Evolutionary conservation across 441 rosid species (phyloP).

Genomic region (Viola pubescens): DNA sequence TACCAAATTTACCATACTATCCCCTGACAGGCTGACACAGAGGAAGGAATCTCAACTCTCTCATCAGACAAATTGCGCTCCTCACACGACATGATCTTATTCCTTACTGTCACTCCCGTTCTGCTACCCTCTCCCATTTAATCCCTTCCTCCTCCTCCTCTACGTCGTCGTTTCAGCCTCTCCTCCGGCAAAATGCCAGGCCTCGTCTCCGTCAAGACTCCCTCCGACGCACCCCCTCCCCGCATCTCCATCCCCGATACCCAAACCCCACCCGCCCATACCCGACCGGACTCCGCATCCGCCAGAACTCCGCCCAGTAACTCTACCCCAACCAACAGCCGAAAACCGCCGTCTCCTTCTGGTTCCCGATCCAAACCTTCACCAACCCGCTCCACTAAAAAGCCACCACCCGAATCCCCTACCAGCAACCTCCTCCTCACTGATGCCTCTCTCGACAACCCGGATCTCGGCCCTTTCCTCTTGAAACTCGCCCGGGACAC

Average conservation of each 20-base stretch:
- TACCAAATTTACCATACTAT: too few relatives aligned
- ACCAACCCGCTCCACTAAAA: constrained; percentile 57
- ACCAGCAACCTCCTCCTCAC: constrained; percentile 19
- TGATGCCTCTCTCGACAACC: constrained; percentile 81
- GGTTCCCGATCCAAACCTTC: constrained; percentile 83
- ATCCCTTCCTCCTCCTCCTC: background rate
- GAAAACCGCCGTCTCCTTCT: constrained; percentile 36
- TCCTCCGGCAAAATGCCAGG: constrained; percentile 56
- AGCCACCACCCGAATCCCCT: constrained; percentile 63
- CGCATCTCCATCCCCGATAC: constrained; percentile 51
- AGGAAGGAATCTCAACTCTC: too few relatives aligned
- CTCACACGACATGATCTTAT: background rate
- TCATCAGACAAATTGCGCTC: too few relatives aligned
- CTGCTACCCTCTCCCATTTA: background rate
- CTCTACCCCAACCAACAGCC: background rate
- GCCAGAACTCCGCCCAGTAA: constrained; percentile 24
- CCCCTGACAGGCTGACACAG: too few relatives aligned
- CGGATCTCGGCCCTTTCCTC: constrained; percentile 97
- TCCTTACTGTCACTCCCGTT: background rate
- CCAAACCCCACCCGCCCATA: constrained; percentile 32
- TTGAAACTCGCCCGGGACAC: constrained; percentile 87
- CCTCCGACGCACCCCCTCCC: constrained; percentile 58
- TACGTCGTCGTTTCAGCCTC: background rate
- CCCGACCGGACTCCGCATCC: constrained; percentile 39
- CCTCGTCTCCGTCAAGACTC: constrained; percentile 74